phyloP scores from a whole-genome alignment of 345 rosid genomes.

The Citrus unshiu region DNA sequence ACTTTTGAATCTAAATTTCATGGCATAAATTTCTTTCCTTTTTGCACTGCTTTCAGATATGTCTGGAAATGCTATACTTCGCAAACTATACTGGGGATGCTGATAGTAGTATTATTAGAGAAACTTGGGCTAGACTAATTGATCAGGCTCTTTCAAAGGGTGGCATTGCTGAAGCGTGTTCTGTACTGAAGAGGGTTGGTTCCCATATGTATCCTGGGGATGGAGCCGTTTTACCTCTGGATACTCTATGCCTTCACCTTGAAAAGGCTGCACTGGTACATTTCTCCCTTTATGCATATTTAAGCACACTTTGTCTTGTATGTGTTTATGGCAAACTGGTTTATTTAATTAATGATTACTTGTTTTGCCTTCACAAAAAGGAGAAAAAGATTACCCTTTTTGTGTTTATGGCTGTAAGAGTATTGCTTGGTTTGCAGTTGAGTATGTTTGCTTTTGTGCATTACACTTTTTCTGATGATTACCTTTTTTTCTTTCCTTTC shows the following conservation, averaged over 20 bases:
- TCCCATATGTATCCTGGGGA: constrained; percentile 88
- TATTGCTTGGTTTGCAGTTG: background rate
- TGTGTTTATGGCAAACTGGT: background rate
- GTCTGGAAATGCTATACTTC: constrained; percentile 91
- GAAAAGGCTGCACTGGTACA: constrained; percentile 92
- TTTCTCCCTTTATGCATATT: background rate
- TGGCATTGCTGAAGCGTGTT: constrained; percentile 95
- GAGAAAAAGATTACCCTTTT: background rate
- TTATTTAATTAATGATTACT: background rate
- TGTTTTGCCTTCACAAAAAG: no score
- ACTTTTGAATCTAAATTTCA: background rate
- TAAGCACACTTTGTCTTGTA: background rate
- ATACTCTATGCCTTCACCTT: constrained; percentile 84
- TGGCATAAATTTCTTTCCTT: background rate
- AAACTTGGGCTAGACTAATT: constrained; percentile 92
- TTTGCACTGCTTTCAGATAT: constrained; percentile 52
- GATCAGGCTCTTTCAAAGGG: constrained; percentile 90
- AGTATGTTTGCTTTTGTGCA: background rate
- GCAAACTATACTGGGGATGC: constrained; percentile 91
- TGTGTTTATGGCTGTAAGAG: background rate
- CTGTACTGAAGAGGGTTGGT: constrained; percentile 85
- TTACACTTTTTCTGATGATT: background rate
- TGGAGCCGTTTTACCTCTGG: constrained; percentile 85
- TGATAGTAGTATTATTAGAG: constrained; percentile 87
- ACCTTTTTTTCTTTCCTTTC: background rate